phyloP scores from a whole-genome alignment of 2,329 filamentous ascomycete species.

The Sporothrix curviconia region DNA sequence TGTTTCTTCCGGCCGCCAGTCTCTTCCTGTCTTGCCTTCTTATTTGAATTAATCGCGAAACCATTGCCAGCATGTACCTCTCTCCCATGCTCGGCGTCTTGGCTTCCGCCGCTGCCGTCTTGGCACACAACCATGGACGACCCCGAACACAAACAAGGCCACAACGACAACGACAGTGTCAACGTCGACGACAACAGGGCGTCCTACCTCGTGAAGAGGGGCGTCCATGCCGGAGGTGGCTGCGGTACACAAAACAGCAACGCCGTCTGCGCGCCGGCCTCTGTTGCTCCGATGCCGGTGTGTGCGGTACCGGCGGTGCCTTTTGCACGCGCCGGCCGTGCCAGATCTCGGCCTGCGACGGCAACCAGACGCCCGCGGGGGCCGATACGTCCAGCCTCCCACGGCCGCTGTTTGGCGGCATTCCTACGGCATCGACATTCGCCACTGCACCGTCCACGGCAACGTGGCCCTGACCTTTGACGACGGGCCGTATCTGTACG shows the following conservation, averaged over 20 bases:
- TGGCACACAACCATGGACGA: too few relatives aligned
- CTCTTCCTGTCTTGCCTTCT: too few relatives aligned
- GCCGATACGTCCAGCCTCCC: constrained; percentile 21
- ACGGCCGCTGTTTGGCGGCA: constrained; percentile 23
- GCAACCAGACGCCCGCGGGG: constrained; percentile 25
- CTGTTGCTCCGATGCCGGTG: constrained; percentile 25
- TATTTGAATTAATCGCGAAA: too few relatives aligned
- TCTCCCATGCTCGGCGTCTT: too few relatives aligned
- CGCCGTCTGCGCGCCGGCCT: constrained; percentile 21
- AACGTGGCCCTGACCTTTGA: constrained; percentile 34
- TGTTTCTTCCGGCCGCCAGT: too few relatives aligned
- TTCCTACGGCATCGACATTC: constrained; percentile 30
- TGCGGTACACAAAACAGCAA: constrained; percentile 21
- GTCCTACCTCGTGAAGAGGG: too few relatives aligned
- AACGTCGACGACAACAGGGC: too few relatives aligned
- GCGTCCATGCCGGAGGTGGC: constrained; percentile 6
- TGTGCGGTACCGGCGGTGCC: constrained; percentile 28
- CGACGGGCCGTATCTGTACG: constrained; percentile 32
- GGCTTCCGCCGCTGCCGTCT: neutral
- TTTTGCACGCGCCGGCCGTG: constrained; percentile 26
- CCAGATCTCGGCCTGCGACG: constrained; percentile 26
- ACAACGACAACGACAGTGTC: neutral
- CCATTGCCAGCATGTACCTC: too few relatives aligned
- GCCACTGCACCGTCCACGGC: constrained; percentile 24
- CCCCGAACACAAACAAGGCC: too few relatives aligned